phyloP scores from a whole-genome alignment of 2,329 filamentous ascomycete genomes.

The Tetracladium maxilliforme region DNA sequence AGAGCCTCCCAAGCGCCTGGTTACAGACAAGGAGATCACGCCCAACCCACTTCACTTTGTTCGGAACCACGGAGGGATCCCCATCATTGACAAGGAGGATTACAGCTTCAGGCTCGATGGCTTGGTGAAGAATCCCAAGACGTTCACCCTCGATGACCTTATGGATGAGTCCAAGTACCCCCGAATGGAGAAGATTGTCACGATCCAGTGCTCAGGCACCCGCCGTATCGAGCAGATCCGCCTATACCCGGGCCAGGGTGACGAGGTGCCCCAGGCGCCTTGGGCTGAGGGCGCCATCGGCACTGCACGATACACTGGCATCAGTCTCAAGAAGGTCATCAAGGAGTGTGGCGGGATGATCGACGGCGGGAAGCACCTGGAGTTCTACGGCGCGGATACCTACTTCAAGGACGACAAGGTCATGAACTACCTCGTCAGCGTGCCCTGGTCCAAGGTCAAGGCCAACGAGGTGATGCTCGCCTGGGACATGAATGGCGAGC shows the following conservation, averaged over 20 bases:
- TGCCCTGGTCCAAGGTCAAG: slow-evolving; percentile 55
- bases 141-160: slow-evolving; percentile 41
- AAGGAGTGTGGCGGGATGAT: slow-evolving; percentile 51
- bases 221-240: slow-evolving; percentile 54
- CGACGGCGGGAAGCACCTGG: slow-evolving; percentile 41
- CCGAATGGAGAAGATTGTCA: slow-evolving; percentile 39
- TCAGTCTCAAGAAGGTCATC: slow-evolving; percentile 54
- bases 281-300: slow-evolving; percentile 57
- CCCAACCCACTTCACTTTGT: slow-evolving; percentile 51
- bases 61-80: slow-evolving; percentile 58
- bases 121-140: slow-evolving; percentile 40
- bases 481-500: slow-evolving; percentile 51
- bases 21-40: slow-evolving; percentile 39
- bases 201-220: slow-evolving; percentile 54
- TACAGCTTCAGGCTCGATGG: slow-evolving; percentile 42
- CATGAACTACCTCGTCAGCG: slow-evolving; percentile 52
- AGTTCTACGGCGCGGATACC: slow-evolving; percentile 56
- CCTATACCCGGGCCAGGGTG: slow-evolving; percentile 50
- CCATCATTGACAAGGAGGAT: slow-evolving; percentile 41
- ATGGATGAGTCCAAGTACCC: slow-evolving; percentile 45
- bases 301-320: slow-evolving; percentile 46
- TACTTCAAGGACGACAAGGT: slow-evolving; percentile 55
- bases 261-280: slow-evolving; percentile 32
- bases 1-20: slow-evolving; percentile 42
- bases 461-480: slow-evolving; percentile 50